Conservation (phyloP, 2,329 filamentous ascomycete species). For the Verticillium nubilum region DNA sequence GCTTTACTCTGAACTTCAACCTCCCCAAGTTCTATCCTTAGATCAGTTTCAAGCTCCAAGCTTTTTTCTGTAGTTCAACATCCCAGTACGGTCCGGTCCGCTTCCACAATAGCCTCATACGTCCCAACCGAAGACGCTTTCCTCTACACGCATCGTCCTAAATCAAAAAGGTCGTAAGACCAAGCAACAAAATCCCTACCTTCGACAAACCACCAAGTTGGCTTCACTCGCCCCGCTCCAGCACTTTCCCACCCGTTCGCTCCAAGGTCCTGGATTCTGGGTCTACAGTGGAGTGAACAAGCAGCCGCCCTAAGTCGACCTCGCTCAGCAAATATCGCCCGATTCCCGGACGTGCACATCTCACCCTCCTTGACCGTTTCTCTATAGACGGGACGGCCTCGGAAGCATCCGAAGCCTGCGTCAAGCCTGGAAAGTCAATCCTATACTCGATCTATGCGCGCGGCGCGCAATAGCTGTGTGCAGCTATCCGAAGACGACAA, state of each 20-base stretch:
- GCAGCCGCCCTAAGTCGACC: constrained; percentile 85
- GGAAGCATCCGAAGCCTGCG: background rate
- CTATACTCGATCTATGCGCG: background rate
- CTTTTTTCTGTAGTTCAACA: no score
- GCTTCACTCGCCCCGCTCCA: constrained; percentile 71
- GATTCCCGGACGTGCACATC: background rate
- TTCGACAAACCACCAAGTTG: constrained; percentile 71
- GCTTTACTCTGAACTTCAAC: background rate
- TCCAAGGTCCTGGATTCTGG: constrained; percentile 88
- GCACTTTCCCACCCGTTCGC: constrained; percentile 77
- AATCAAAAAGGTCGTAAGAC: constrained; percentile 9
- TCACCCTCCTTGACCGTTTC: background rate
- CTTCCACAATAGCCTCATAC: background rate
- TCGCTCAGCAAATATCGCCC: constrained; percentile 20
- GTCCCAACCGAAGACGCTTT: background rate
- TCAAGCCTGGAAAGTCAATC: background rate
- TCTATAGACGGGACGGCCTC: background rate
- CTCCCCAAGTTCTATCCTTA: no score
- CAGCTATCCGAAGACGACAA: background rate
- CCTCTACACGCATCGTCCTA: background rate
- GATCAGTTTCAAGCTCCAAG: no score
- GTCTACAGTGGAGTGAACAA: constrained; percentile 95
- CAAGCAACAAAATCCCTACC: background rate
- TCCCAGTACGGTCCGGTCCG: background rate
- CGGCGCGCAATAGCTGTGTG: background rate